Evolutionary conservation across 129 eudicot genomes (phyloP), one percentile per base, ranked within the genome.

Genomic region (Flaveria ramosissima): DNA sequence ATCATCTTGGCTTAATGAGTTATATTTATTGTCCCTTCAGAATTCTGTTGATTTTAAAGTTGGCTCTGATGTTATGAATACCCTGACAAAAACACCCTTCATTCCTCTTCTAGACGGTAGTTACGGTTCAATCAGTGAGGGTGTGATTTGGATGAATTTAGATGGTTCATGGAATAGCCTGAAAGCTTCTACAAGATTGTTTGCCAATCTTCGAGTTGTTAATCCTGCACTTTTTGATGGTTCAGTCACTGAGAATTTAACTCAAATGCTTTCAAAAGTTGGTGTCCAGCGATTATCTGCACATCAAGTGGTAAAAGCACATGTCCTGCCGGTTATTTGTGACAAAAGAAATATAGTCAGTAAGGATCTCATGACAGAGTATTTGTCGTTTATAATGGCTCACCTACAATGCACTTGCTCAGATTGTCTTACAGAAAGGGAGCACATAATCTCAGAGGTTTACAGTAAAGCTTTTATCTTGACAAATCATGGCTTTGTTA

Each of bases 41-140:
- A 78, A 50, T 47, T 10, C 78, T 17, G 32, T 16, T 39, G 73
- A 78, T 57, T 48, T 62, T 9, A 84, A 76, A 72, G 75, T 71
- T 74, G 92, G 83, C 60, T 65, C 83, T 30, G 90, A 89, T 83
- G n/a, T 79, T 48, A 76, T 85, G 39, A 65, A 36, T 48, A 75
- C 71, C 61, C 90, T 93, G 52, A 76, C 52, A 78, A 89, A 77
- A 74, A 45, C 80, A 15, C 90, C 91, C 6, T 93, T 93, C 80
- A 83, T 93, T 85, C 98, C 98, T 47, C 91, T 93, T 69, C 83
- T 85, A 46, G 85, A 86, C 71, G 93, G 90, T 71, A 76, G 82
- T 59, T 88, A 85, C 52, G 67, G 93, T 42, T 89, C 98, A 8
- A 13, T 89, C 67, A 82, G 82, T 43, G 92, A 87, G 24, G 93